phyloP scores from a whole-genome alignment of 164 flowering plant species.

The Aristolochia californica region DNA sequence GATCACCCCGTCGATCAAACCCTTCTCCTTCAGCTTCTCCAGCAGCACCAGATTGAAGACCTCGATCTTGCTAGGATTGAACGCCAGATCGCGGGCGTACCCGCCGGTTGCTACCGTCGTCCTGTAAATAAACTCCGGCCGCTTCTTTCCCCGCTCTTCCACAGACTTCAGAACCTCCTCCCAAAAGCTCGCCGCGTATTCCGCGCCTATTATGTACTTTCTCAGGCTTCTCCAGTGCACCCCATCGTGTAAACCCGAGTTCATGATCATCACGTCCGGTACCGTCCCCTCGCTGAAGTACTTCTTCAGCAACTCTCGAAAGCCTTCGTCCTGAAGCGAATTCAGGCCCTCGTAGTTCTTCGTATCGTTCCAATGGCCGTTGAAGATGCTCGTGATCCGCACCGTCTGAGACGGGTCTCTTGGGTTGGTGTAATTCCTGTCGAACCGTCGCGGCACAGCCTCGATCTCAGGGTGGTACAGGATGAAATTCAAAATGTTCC shows the following conservation, averaged over 20 bases:
- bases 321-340: constrained; percentile 51
- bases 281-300: constrained; percentile 48
- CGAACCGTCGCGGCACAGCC: constrained; percentile 60
- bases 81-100: constrained; percentile 58
- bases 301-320: constrained; percentile 34
- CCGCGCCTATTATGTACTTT: constrained; percentile 39
- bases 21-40: constrained; percentile 49
- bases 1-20: constrained; percentile 44
- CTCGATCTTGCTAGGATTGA: constrained; percentile 89
- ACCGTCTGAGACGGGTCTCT: constrained; percentile 42
- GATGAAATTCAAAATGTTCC: constrained; percentile 78
- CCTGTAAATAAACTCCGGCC: constrained; percentile 50
- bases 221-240: constrained; percentile 46
- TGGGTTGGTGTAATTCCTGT: constrained; percentile 68
- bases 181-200: constrained; percentile 68
- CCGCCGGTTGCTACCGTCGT: constrained; percentile 84
- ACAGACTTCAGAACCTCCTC: constrained; percentile 42
- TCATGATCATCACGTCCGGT: constrained; percentile 79
- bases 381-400: constrained; percentile 84
- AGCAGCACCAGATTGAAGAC: constrained; percentile 55
- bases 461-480: constrained; percentile 37
- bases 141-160: constrained; percentile 23
- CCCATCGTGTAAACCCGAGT: constrained; percentile 93
- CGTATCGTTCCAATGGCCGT: constrained; percentile 69
- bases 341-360: constrained; percentile 64